These are phyloP conservation scores for Plantago elongata DNA, from an alignment of 257 asterid genomes.

Conservation along the genomic window DNA sequence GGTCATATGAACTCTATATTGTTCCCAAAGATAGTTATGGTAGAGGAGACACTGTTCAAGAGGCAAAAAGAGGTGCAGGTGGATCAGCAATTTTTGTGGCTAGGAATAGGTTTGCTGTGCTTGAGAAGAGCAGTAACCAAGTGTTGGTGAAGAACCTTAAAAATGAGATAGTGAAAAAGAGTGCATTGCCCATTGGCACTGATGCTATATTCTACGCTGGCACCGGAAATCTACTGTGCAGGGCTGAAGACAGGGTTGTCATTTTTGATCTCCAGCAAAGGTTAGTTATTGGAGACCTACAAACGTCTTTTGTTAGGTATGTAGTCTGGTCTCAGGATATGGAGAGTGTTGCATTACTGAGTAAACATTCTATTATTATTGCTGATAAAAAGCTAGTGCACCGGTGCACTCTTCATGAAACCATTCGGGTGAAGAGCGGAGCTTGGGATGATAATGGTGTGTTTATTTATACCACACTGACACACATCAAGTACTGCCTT, in stretches of 20 bases:
- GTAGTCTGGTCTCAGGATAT: slow-evolving; percentile 95
- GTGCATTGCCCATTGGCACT: slow-evolving; percentile 61
- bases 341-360: slow-evolving; percentile 87
- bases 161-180: slow-evolving; percentile 74
- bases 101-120: slow-evolving; percentile 93
- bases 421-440: slow-evolving; percentile 98
- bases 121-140: slow-evolving; percentile 80
- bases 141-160: slow-evolving; percentile 75
- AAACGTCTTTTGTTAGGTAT: slow-evolving; percentile 74
- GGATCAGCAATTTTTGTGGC: slow-evolving; percentile 90
- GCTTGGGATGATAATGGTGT: slow-evolving; percentile 99
- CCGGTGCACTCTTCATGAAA: slow-evolving; percentile 97
- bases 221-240: slow-evolving; percentile 84
- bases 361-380: slow-evolving; percentile 94
- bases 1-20: slow-evolving; percentile 80
- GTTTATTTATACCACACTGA: slow-evolving; percentile 82
- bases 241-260: slow-evolving; percentile 94
- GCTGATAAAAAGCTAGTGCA: slow-evolving; percentile 89
- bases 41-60: slow-evolving; percentile 82
- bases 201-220: slow-evolving; percentile 97
- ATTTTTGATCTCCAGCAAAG: slow-evolving; percentile 94
- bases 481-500: slow-evolving; percentile 93
- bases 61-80: slow-evolving; percentile 84
- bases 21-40: slow-evolving; percentile 78
- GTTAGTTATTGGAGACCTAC: slow-evolving; percentile 76